Conservation (phyloP, 768 basidiomycete genomes). For the Suillus variegatus region DNA sequence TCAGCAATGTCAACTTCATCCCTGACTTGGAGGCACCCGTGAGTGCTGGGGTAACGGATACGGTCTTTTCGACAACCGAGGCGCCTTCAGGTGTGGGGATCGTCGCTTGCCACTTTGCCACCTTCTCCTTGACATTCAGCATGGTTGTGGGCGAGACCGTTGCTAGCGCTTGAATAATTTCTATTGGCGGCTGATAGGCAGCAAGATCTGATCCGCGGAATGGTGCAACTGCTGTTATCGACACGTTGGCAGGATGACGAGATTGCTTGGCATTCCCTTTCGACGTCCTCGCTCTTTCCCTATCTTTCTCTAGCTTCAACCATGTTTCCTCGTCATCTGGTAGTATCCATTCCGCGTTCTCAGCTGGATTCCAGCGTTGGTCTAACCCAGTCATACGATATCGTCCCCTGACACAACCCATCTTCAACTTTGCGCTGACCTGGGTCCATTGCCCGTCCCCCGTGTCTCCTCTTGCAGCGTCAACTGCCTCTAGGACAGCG, state of each 20-base stretch:
- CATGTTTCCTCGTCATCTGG: slow-evolving; percentile 52
- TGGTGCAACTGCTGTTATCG: background rate
- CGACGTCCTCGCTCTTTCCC: slow-evolving; percentile 19
- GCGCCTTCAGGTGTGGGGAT: slow-evolving; percentile 17
- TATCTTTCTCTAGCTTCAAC: slow-evolving; percentile 44
- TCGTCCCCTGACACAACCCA: slow-evolving; percentile 42
- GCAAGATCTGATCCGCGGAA: background rate
- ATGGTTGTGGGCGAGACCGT: slow-evolving; percentile 28
- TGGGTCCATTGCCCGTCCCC: slow-evolving; percentile 50
- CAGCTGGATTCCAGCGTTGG: slow-evolving; percentile 25
- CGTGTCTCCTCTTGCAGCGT: slow-evolving; percentile 38
- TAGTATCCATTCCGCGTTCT: slow-evolving; percentile 34
- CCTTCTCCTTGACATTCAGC: slow-evolving; percentile 35
- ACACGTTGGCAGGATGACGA: slow-evolving; percentile 10
- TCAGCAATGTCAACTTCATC: background rate
- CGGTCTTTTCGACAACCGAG: slow-evolving; percentile 7
- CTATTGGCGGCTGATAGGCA: slow-evolving; percentile 2
- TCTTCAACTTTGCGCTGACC: slow-evolving; percentile 39
- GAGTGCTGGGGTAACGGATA: slow-evolving; percentile 8
- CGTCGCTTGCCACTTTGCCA: slow-evolving; percentile 36
- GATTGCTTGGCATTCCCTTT: slow-evolving; percentile 18
- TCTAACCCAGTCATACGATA: slow-evolving; percentile 23
- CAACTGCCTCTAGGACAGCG: slow-evolving; percentile 36
- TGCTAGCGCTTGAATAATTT: slow-evolving; percentile 10
- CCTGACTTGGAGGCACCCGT: slow-evolving; percentile 12